Evolutionary conservation across 345 rosid genomes (phyloP), one percentile per base, ranked within the genome.

Genomic region (Erodium maritimum): DNA sequence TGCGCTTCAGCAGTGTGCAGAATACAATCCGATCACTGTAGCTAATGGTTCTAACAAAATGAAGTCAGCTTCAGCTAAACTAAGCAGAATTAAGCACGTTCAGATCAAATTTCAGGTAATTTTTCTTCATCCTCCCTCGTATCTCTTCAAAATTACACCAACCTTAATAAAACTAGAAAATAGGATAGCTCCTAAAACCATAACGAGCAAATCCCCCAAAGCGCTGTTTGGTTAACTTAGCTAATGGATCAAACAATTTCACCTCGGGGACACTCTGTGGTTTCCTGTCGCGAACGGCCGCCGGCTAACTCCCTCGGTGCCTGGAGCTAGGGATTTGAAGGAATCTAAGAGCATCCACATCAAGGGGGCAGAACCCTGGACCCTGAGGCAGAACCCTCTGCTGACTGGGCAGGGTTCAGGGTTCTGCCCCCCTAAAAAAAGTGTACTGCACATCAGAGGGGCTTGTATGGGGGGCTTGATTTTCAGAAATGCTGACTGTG

Each of bases 191-290:
- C 48, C 48, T 42, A n/a, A n/a, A n/a, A n/a, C n/a, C n/a, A 21
- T 17, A 54, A 54, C 20, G 1, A 11, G 33, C 14, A 50, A 12
- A 25, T 24, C 24, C 55, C 18, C 21, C 25, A 51, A 9, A 25
- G 21, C 17, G 12, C 7, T 8, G 51, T 1, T 17, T 17, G 21
- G 10, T 4, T 19, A 61, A 25, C 11, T 4, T 19, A 50, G 45
- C 46, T 4, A 50, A 56, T 50, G 37, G 37, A 57, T 8, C 19
- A 21, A 17, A 2, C 24, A n/a, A 23, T 37, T 21, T 48, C 25
- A 86, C 98, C 96, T 88, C 96, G 0, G 98, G 98, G 55, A 91
- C n/a, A n/a, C 95, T 21, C 87, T 84, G 67, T 81, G 84, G n/a
- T n/a, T n/a, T n/a, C 56, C 93, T 75, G 77, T 91, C 98, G 69